Conservation (phyloP, 164 flowering plant genomes). For the Liriodendron chinense region DNA sequence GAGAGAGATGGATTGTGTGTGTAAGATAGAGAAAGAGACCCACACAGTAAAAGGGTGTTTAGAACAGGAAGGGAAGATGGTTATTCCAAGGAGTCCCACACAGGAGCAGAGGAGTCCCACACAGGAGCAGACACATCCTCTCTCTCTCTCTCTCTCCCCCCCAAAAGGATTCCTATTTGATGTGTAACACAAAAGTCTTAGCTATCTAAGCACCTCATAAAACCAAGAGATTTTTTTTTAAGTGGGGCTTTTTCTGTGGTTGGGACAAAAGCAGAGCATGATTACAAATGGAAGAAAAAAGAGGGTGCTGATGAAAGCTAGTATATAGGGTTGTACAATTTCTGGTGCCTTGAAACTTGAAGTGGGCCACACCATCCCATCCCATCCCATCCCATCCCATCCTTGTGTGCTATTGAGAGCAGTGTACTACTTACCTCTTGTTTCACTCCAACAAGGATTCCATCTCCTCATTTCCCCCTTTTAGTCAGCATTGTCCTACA, state of each 20-base stretch:
- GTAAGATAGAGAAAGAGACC: too few species aligned
- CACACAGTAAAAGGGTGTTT: too few species aligned
- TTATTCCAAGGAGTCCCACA: too few species aligned
- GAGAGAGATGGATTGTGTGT: conserved; percentile 1
- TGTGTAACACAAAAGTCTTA: not conserved
- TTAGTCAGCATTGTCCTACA: not conserved
- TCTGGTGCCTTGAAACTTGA: not conserved
- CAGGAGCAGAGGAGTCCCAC: not conserved
- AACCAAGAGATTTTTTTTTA: not conserved
- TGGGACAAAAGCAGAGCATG: not conserved
- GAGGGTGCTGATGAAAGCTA: not conserved
- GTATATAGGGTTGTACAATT: not conserved
- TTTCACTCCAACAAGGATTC: too few species aligned
- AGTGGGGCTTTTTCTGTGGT: not conserved
- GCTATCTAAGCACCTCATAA: not conserved
- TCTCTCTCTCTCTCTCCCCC: not conserved
- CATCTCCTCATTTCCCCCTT: not conserved
- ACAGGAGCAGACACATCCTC: not conserved
- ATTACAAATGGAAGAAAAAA: not conserved
- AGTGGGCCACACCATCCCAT: not conserved
- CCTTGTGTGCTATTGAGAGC: too few species aligned
- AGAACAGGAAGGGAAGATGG: too few species aligned
- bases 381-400: too few species aligned
- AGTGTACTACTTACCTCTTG: too few species aligned
- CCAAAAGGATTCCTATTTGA: not conserved